Evolutionary conservation across 768 basidiomycete genomes (phyloP), one percentile per base, ranked within the genome.

Genomic region (Leucosporidium scottii): DNA sequence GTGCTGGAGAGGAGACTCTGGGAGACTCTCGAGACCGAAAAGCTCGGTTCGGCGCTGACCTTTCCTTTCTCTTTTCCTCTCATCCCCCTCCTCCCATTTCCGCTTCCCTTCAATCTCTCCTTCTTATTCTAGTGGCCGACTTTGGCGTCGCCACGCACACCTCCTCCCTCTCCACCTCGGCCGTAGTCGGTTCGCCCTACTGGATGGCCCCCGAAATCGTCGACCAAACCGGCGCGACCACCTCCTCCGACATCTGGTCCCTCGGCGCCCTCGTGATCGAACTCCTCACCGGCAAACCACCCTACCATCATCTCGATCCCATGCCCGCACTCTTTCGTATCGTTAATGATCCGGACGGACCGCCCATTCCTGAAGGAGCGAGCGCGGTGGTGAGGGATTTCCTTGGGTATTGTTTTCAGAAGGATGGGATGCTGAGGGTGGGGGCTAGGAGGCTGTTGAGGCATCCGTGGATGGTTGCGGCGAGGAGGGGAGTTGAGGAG

Each of bases 191-290:
- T 9, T 93, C 91, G 75, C 94, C 94, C 6, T 99, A 99, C 77
- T 99, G 94, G 94, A 99, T 99, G 96, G 93, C 96, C 13, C 96
- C 96, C 3, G 96, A 99, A 79, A 91, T 99, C 57, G 97, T 99
- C 66, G 96, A 99, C 74, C 96, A 99, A 78, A 88, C 87, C 36
- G 96, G 96, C 36, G 94, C 96, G 36, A 93, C 92, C 1, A 96
- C 94, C 1, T 88, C 96, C 20, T 94, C 92, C 23, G 96, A 99
- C 78, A 92, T 99, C 66, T 99, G 96, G 92, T 84, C 69, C 27
- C 82, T 79, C 34, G 96, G 96, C 20, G 97, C 93, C 75, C 89
- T 94, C n/a, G 93, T 97, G 7, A 93, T 99, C 65, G 96, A 99
- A 76, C 84, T 99, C 7, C 79, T 93, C 31, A 86, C 87, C 75